Evolutionary conservation across 208 protist genomes (phyloP).

Genomic region (Blechomonas ayalai): DNA sequence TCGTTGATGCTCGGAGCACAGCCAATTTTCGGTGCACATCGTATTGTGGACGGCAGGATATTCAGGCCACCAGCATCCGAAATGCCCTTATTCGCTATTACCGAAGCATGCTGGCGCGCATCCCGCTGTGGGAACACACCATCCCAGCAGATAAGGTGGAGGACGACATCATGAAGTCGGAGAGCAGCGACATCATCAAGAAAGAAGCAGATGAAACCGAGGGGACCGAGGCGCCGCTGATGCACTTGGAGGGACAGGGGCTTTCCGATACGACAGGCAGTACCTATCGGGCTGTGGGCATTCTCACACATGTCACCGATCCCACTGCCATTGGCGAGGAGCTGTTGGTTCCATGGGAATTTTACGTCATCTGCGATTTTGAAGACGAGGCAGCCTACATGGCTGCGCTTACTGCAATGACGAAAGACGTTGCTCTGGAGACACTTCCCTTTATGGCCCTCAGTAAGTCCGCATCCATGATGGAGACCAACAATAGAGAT

Average conservation of each 20-base stretch:
- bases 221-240: not conserved
- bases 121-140: conserved; percentile 30
- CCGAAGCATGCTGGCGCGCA: conserved; percentile 48
- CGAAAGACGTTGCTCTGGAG: conserved; percentile 7
- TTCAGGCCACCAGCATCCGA: not conserved
- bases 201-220: conserved; percentile 7
- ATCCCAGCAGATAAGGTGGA: not conserved
- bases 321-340: conserved; percentile 19
- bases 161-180: conserved; percentile 6
- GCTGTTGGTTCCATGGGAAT: conserved; percentile 70
- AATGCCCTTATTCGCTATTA: conserved; percentile 49
- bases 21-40: conserved; percentile 53
- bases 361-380: conserved; percentile 58
- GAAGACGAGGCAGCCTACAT: conserved; percentile 54
- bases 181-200: conserved; percentile 2
- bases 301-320: conserved; percentile 67
- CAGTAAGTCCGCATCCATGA: not conserved
- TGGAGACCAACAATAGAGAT: conserved; percentile 2
- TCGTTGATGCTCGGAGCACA: conserved; percentile 59
- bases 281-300: conserved; percentile 46
- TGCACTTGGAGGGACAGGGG: not conserved
- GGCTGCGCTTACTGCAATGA: conserved; percentile 38
- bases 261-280: not conserved
- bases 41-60: conserved; percentile 70
- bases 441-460: conserved; percentile 3